phyloP scores from a whole-genome alignment of 2,329 filamentous ascomycete genomes.

The Coniochaeta sp. region DNA sequence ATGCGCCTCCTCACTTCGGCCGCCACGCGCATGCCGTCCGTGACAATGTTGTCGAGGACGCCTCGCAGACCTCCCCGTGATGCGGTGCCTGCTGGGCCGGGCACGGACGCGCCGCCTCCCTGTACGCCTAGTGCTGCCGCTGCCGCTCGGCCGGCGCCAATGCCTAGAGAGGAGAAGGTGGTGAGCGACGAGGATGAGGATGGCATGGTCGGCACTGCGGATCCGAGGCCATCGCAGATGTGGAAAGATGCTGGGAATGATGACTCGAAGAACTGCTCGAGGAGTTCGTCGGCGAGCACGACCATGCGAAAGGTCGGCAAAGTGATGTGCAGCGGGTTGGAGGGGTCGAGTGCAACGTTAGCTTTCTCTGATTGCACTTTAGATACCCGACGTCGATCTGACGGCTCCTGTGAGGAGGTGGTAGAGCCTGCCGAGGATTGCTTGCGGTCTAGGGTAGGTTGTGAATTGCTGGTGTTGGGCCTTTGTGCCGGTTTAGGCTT shows the following conservation, averaged over 20 bases:
- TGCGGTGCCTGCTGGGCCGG: constrained; percentile 23
- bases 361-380: constrained; percentile 68
- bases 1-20: constrained; percentile 86
- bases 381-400: constrained; percentile 35
- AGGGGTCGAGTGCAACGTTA: constrained; percentile 85
- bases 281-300: constrained; percentile 86
- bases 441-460: constrained; percentile 14
- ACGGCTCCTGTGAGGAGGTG: constrained; percentile 14
- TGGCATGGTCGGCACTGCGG: constrained; percentile 25
- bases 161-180: constrained; percentile 70
- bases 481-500: constrained; percentile 27
- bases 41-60: constrained; percentile 95
- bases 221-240: constrained; percentile 57
- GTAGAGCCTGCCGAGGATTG: constrained; percentile 12
- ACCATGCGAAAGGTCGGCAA: constrained; percentile 98
- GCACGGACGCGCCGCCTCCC: constrained; percentile 28
- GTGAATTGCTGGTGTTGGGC: constrained; percentile 7
- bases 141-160: constrained; percentile 38
- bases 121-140: constrained; percentile 26
- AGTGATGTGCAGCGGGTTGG: constrained; percentile 90
- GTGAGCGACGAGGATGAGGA: constrained; percentile 63
- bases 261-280: constrained; percentile 96
- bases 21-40: constrained; percentile 92
- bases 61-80: constrained; percentile 70
- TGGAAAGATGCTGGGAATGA: constrained; percentile 92